phyloP scores from a whole-genome alignment of 129 eudicot genomes.

The Pulicaria dysenterica region DNA sequence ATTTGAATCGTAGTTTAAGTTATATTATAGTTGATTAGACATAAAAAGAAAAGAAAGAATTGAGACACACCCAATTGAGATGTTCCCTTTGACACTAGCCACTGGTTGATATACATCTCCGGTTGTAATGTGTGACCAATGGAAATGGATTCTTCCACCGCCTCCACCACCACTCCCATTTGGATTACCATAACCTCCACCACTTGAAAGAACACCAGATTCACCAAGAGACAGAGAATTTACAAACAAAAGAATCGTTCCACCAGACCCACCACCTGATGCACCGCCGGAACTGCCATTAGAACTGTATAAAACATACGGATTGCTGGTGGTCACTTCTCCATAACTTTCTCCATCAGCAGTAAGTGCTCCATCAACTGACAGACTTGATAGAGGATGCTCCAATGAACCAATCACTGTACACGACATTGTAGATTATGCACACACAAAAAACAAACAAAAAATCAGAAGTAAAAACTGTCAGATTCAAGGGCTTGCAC shows the following conservation, averaged over 20 bases:
- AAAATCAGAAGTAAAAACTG: slow-evolving; percentile 5
- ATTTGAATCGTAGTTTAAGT: slow-evolving; percentile 10
- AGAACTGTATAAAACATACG: slow-evolving; percentile 12
- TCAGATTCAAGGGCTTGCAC: slow-evolving; percentile 23
- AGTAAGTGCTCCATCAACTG: slow-evolving; percentile 68
- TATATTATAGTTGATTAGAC: slow-evolving; percentile 6
- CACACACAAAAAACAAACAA: not conserved
- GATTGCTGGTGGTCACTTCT: slow-evolving; percentile 32
- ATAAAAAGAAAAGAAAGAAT: not conserved
- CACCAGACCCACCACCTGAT: slow-evolving; percentile 97
- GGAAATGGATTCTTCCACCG: slow-evolving; percentile 94
- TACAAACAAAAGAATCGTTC: slow-evolving; percentile 80
- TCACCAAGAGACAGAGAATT: slow-evolving; percentile 49
- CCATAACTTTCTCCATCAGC: slow-evolving; percentile 76
- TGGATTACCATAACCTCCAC: slow-evolving; percentile 77
- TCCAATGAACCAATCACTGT: slow-evolving; percentile 86
- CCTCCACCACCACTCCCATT: slow-evolving; percentile 93
- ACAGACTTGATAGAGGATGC: slow-evolving; percentile 67
- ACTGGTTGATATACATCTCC: slow-evolving; percentile 92
- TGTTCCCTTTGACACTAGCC: slow-evolving; percentile 76
- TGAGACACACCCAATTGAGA: slow-evolving; percentile 58
- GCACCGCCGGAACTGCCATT: slow-evolving; percentile 23
- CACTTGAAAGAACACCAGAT: slow-evolving; percentile 67
- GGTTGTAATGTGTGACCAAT: slow-evolving; percentile 87
- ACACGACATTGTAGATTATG: slow-evolving; percentile 19